Conservation (phyloP, 805 yeast genomes). For the Metahyphopichia silvanorum region DNA sequence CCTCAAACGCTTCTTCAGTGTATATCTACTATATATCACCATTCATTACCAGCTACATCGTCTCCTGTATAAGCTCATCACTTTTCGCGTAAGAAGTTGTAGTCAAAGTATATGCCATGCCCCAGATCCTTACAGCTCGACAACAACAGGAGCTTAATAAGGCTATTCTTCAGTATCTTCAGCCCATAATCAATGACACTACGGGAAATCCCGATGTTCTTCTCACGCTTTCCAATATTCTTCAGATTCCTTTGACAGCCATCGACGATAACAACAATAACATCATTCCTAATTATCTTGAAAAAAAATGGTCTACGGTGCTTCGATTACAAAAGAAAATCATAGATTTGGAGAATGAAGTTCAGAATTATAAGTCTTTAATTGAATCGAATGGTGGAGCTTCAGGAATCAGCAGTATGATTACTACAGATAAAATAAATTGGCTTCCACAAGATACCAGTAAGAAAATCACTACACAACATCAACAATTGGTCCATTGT, state of each 20-base stretch:
- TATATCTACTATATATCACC: too few species aligned
- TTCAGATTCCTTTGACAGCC: slow-evolving; percentile 8
- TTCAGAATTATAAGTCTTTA: slow-evolving; percentile 46
- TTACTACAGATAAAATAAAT: slow-evolving; percentile 27
- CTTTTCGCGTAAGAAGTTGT: too few species aligned
- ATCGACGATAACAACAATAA: slow-evolving; percentile 22
- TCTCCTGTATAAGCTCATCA: too few species aligned
- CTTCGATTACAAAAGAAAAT: slow-evolving; percentile 73
- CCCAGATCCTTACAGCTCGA: slow-evolving; percentile 30
- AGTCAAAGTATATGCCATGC: too few species aligned
- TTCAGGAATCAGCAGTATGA: slow-evolving; percentile 9
- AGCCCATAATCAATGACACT: slow-evolving; percentile 25
- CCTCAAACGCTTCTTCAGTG: too few species aligned
- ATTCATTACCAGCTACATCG: too few species aligned
- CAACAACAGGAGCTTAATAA: slow-evolving; percentile 47
- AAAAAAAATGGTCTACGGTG: slow-evolving; percentile 86
- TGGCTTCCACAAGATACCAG: slow-evolving; percentile 63
- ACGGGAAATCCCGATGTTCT: slow-evolving; percentile 12
- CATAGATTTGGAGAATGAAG: slow-evolving; percentile 63
- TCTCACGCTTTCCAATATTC: slow-evolving; percentile 4
- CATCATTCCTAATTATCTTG: slow-evolving; percentile 45
- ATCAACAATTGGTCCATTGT: slow-evolving; percentile 54
- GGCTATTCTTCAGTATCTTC: slow-evolving; percentile 48
- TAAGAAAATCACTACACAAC: slow-evolving; percentile 48
- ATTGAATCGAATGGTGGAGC: slow-evolving; percentile 37